These are phyloP conservation scores for Geosmithia putterillii DNA, from an alignment of 2,329 filamentous ascomycete genomes.

Conservation along the genomic window DNA sequence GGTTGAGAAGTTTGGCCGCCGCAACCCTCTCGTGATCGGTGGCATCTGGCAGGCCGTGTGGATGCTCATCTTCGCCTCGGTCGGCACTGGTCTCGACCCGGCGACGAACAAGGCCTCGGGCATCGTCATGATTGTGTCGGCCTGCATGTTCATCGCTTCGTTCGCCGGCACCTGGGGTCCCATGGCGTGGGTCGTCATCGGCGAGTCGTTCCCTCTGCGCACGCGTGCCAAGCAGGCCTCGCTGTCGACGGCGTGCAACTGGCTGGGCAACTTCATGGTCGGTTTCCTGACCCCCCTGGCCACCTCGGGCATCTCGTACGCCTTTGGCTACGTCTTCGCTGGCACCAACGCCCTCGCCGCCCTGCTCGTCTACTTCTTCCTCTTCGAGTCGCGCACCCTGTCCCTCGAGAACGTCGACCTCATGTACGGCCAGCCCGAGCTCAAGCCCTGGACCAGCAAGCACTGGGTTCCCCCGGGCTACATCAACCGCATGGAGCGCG, in stretches of 20 bases:
- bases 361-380: conserved; percentile 54
- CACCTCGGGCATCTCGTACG: conserved; percentile 44
- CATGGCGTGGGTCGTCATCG: conserved; percentile 55
- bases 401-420: conserved; percentile 61
- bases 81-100: conserved; percentile 35
- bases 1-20: conserved; percentile 51
- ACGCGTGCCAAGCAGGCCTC: conserved; percentile 42
- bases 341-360: conserved; percentile 47
- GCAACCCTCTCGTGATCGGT: conserved; percentile 53
- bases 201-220: conserved; percentile 51
- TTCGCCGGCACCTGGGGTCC: conserved; percentile 62
- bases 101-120: conserved; percentile 35
- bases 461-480: conserved; percentile 38
- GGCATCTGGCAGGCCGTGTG: conserved; percentile 56
- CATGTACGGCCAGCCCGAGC: conserved; percentile 48
- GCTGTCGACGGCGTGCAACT: conserved; percentile 41
- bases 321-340: conserved; percentile 54
- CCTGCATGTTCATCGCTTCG: conserved; percentile 62
- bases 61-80: conserved; percentile 50
- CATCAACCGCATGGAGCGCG: conserved; percentile 22
- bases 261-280: conserved; percentile 54
- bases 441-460: conserved; percentile 49
- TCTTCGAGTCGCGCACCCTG: conserved; percentile 52
- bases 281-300: conserved; percentile 60
- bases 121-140: conserved; percentile 58